A percentile compares a stretch with the other conserved stretches of the same genome.
Evolutionary conservation across 2,329 filamentous ascomycete genomes (phyloP).

Genomic region (Podosphaera fusca): DNA sequence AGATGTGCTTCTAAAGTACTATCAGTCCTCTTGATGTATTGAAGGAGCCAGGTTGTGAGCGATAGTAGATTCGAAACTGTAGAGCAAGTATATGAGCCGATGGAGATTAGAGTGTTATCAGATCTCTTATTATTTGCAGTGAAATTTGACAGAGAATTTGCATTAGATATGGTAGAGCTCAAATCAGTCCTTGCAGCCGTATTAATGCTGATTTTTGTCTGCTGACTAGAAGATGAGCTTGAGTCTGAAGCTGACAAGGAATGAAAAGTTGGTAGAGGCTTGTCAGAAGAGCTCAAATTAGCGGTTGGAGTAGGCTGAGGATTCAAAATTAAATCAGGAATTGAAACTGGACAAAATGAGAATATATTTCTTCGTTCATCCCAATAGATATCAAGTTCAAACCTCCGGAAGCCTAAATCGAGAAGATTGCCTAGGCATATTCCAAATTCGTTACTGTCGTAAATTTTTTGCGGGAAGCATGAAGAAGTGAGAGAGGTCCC

Average conservation of each 20-base stretch:
- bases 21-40: slow-evolving; percentile 28
- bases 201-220: neutral
- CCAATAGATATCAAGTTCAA: slow-evolving; percentile 41
- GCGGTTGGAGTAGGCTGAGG: slow-evolving; percentile 3
- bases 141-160: slow-evolving; percentile 5
- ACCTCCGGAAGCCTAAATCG: slow-evolving; percentile 31
- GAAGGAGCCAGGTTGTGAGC: slow-evolving; percentile 25
- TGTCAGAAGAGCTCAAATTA: neutral
- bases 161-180: slow-evolving; percentile 6
- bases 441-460: slow-evolving; percentile 23
- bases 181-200: neutral
- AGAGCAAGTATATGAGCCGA: slow-evolving; percentile 33
- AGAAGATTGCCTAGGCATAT: slow-evolving; percentile 40
- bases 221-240: neutral
- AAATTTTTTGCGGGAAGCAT: slow-evolving; percentile 32
- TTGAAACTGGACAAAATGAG: slow-evolving; percentile 35
- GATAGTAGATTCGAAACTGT: slow-evolving; percentile 25
- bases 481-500: slow-evolving; percentile 31
- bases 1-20: slow-evolving; percentile 30
- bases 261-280: too few species aligned
- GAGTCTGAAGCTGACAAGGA: neutral
- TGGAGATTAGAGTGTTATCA: slow-evolving; percentile 16
- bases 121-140: slow-evolving; percentile 9
- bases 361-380: slow-evolving; percentile 28
- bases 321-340: slow-evolving; percentile 15